phyloP scores from a whole-genome alignment of 768 basidiomycete genomes.

The Cubamyces sp. region DNA sequence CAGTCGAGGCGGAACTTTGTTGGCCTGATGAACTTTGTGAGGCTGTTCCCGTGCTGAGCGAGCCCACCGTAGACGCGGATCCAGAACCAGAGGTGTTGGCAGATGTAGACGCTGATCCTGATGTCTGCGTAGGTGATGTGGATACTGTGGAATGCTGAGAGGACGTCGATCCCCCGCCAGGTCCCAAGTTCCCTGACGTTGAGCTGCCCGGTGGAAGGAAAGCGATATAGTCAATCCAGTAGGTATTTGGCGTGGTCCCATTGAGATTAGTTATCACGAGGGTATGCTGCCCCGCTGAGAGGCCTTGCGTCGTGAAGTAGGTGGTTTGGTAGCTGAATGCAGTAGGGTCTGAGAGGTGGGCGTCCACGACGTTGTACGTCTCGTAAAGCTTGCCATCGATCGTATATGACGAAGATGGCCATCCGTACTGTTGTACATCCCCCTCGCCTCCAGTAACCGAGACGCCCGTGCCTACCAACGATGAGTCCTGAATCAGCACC shows the following conservation, averaged over 20 bases:
- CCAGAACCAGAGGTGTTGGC: background rate
- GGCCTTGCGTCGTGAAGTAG: background rate
- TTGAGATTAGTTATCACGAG: background rate
- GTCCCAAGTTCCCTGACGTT: background rate
- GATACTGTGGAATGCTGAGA: too few relatives aligned
- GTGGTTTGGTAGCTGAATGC: conserved; percentile 6
- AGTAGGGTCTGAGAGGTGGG: background rate
- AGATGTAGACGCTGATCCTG: background rate
- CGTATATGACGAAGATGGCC: background rate
- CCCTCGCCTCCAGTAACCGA: background rate
- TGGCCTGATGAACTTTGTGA: background rate
- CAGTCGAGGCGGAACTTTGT: background rate
- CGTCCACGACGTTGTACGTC: background rate
- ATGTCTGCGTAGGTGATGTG: background rate
- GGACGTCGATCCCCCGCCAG: too few relatives aligned
- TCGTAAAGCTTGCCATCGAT: background rate
- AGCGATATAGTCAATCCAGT: conserved; percentile 6
- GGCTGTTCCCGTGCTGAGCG: background rate
- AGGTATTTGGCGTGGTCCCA: conserved; percentile 4
- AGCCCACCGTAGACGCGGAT: background rate
- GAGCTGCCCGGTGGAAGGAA: background rate
- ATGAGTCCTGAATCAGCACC: background rate
- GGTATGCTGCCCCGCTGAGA: background rate
- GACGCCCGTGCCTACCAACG: background rate
- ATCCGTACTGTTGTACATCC: background rate